These are phyloP conservation scores for Lentinula sp. DNA, from an alignment of 768 basidiomycete genomes.

Conservation along the genomic window DNA sequence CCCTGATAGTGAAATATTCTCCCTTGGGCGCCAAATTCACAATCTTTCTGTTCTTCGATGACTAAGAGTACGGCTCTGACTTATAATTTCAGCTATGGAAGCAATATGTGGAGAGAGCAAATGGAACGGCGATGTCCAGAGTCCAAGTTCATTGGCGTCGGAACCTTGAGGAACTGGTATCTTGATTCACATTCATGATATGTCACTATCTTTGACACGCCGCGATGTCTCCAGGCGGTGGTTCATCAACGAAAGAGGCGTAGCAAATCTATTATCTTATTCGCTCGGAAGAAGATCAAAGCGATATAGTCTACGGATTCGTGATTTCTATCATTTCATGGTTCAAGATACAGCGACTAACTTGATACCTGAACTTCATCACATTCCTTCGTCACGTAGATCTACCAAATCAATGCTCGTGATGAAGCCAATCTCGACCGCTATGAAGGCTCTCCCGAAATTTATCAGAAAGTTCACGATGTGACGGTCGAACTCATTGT, in stretches of 20 bases:
- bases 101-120: constrained; percentile 44
- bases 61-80: neutral
- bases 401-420: constrained; percentile 32
- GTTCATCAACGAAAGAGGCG: constrained; percentile 38
- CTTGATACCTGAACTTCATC: neutral
- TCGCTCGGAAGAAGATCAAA: constrained; percentile 20
- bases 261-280: constrained; percentile 41
- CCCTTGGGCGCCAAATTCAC: neutral
- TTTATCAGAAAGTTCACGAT: constrained; percentile 29
- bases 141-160: constrained; percentile 33
- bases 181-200: neutral
- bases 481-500: constrained; percentile 20
- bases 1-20: neutral
- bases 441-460: constrained; percentile 31
- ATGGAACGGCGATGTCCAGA: constrained; percentile 44
- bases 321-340: neutral
- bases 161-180: constrained; percentile 30
- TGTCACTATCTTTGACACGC: neutral
- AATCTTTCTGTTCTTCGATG: neutral
- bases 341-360: neutral
- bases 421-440: constrained; percentile 38
- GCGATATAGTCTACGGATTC: constrained; percentile 36
- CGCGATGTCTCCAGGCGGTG: constrained; percentile 32
- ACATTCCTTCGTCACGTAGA: neutral
- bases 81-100: constrained; percentile 44